Evolutionary conservation across 2,329 filamentous ascomycete species (phyloP).

Genomic region (Penicillium vulpinum): DNA sequence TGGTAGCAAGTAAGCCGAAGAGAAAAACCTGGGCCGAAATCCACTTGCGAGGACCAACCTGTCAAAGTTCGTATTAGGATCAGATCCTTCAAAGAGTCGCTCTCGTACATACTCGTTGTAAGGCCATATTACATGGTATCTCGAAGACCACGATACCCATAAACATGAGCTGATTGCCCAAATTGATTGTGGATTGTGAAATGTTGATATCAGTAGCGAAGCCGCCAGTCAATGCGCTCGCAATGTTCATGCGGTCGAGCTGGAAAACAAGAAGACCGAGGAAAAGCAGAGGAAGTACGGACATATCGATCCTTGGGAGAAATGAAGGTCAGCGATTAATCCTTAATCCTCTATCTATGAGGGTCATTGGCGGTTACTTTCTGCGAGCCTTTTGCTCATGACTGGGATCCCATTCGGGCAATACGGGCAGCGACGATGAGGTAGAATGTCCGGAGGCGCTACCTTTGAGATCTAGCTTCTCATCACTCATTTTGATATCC

Average conservation of each 20-base stretch:
- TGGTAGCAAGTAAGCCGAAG: neutral
- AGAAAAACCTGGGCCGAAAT: neutral
- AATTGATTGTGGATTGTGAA: neutral
- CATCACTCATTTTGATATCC: neutral
- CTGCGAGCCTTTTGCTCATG: neutral
- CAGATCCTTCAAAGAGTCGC: too few relatives aligned
- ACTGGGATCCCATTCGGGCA: neutral
- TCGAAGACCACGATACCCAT: neutral
- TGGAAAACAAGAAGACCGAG: constrained; percentile 3
- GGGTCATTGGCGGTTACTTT: neutral
- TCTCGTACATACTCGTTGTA: neutral
- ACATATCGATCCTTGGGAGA: neutral
- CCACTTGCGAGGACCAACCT: neutral
- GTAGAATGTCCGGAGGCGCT: neutral
- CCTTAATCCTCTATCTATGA: neutral
- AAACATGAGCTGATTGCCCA: constrained; percentile 1
- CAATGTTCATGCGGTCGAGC: neutral
- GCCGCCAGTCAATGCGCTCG: neutral
- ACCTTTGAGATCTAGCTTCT: neutral
- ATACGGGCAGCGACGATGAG: neutral
- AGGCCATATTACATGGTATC: neutral
- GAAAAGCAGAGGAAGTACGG: neutral
- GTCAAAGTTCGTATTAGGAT: neutral
- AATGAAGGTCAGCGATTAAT: neutral
- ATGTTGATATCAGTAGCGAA: neutral